Evolutionary conservation across 495 filamentous ascomycete genomes (phyloP), one percentile per base, ranked within the genome.

Genomic region (Hamigera avellanea): DNA sequence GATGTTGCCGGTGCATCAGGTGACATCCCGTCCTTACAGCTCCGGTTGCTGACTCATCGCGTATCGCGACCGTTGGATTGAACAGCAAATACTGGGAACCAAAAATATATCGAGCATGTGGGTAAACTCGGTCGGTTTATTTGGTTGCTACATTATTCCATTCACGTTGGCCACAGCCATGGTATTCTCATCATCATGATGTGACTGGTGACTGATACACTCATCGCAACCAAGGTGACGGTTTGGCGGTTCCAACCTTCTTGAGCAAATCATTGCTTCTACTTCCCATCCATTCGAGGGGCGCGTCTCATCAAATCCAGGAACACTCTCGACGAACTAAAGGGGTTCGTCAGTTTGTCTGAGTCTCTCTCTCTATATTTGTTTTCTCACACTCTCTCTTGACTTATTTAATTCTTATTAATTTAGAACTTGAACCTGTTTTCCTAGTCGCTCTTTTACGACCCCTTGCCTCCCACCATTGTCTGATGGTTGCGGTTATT

Each of bases 1-100:
- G 57, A 58, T 57, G 57, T 59, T 57, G 49, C 45, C 45, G 48
- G 46, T 48, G 44, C 51, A 54, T 61, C 52, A 62, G 44, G 49
- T 60, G 49, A 54, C 44, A 42, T 54, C 47, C 43, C 49, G 42
- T 48, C n/a, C 31, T 48, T 40, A 45, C 27, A 30, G 40, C 40
- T 23, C 40, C 28, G 19, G 32, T 13, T 32, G 45, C 46, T 57
- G 40, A 61, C 41, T 59, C 58, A 62, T 36, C 40, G 16, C 37
- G n/a, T n/a, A n/a, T n/a, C n/a, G n/a, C n/a, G n/a, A n/a, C n/a
- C n/a, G n/a, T n/a, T n/a, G n/a, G n/a, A n/a, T n/a, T n/a, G n/a
- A n/a, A n/a, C n/a, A n/a, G n/a, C n/a, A n/a, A n/a, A n/a, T n/a
- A n/a, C n/a, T n/a, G n/a, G n/a, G n/a, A n/a, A n/a, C n/a, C n/a